These are phyloP conservation scores for Candida sanyaensis DNA, from an alignment of 1,139 yeast species.

Conservation along the genomic window DNA sequence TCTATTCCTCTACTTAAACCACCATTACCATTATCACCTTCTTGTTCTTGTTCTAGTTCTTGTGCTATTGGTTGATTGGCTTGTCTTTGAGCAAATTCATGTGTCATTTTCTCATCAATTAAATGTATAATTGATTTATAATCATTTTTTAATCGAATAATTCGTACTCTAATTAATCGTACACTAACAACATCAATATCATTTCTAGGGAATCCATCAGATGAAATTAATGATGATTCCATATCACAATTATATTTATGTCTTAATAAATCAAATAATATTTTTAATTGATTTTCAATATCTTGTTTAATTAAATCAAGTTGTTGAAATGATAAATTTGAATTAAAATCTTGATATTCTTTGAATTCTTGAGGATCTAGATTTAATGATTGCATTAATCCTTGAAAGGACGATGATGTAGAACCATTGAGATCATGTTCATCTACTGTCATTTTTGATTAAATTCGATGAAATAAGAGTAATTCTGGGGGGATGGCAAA, in stretches of 20 bases:
- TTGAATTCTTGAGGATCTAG: slow-evolving; percentile 29
- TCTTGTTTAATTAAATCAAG: slow-evolving; percentile 29
- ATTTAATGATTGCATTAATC: slow-evolving; percentile 43
- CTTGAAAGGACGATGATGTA: slow-evolving; percentile 26
- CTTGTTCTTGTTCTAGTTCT: slow-evolving; percentile 5
- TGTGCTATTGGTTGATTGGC: slow-evolving; percentile 10
- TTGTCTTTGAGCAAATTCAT: slow-evolving; percentile 32
- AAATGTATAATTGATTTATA: slow-evolving; percentile 49
- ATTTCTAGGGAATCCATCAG: slow-evolving; percentile 82
- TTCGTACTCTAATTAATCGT: slow-evolving; percentile 60
- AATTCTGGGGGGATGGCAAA: no score
- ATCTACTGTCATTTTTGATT: slow-evolving; percentile 16
- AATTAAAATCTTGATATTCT: slow-evolving; percentile 19
- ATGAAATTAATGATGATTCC: slow-evolving; percentile 62
- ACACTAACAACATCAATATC: slow-evolving; percentile 81
- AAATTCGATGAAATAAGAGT: no score
- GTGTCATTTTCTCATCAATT: slow-evolving; percentile 47
- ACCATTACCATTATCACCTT: neutral
- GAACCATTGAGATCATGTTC: slow-evolving; percentile 16
- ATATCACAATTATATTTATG: slow-evolving; percentile 50
- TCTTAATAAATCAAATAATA: slow-evolving; percentile 33
- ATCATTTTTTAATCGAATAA: slow-evolving; percentile 73
- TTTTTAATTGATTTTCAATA: slow-evolving; percentile 34
- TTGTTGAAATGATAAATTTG: slow-evolving; percentile 25
- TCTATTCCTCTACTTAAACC: neutral